These are phyloP conservation scores for Tylopilus subfusipes DNA, from an alignment of 768 basidiomycete genomes.

Conservation along the genomic window DNA sequence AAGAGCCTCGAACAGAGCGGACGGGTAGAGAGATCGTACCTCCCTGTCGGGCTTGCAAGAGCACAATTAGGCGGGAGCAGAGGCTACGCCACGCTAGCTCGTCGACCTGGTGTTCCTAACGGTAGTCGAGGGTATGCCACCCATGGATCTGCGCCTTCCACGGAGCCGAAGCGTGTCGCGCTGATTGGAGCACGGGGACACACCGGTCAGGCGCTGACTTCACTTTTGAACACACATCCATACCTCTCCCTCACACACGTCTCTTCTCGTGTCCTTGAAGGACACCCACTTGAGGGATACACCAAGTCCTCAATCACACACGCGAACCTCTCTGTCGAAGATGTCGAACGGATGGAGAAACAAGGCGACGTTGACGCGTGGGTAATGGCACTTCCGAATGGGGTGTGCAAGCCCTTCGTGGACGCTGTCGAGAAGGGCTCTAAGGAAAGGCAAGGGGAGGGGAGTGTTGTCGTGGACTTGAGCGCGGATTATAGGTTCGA, in stretches of 20 bases:
- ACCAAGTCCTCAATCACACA: conserved; percentile 71
- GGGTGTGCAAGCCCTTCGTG: conserved; percentile 93
- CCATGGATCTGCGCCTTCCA: conserved; percentile 42
- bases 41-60: conserved; percentile 47
- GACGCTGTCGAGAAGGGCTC: conserved; percentile 85
- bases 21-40: conserved; percentile 82
- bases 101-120: conserved; percentile 36
- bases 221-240: conserved; percentile 85
- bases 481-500: conserved; percentile 96
- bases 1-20: conserved; percentile 70
- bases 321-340: conserved; percentile 70
- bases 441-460: conserved; percentile 41
- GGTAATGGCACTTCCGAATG: conserved; percentile 99
- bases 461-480: conserved; percentile 85
- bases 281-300: conserved; percentile 75
- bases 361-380: conserved; percentile 92
- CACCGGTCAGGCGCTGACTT: conserved; percentile 90
- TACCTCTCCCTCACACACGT: conserved; percentile 89
- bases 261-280: conserved; percentile 92
- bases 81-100: conserved; percentile 23
- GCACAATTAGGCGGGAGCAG: conserved; percentile 22
- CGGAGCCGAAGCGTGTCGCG: conserved; percentile 82
- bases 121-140: conserved; percentile 80
- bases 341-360: conserved; percentile 88
- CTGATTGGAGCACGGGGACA: conserved; percentile 95